phyloP scores from a whole-genome alignment of 129 eudicot genomes.

The Apium graveolens region DNA sequence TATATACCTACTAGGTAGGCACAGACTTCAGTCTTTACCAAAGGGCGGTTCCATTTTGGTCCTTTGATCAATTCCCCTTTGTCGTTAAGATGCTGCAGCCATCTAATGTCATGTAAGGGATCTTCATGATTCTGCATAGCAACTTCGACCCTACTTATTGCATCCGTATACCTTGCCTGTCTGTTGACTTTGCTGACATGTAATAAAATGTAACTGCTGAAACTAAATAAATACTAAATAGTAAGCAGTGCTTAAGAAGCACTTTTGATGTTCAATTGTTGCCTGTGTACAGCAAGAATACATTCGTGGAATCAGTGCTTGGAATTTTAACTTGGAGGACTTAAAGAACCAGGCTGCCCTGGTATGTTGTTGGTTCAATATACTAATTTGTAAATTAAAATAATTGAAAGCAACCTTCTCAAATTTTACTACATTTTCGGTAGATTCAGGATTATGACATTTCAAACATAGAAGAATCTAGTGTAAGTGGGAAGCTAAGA shows the following conservation, averaged over 20 bases:
- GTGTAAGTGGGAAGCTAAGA: conserved; percentile 34
- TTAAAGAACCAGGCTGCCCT: conserved; percentile 94
- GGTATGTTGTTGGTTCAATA: conserved; percentile 32
- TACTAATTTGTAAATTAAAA: too few relatives aligned
- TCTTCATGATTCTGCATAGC: conserved; percentile 47
- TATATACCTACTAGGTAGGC: conserved; percentile 20
- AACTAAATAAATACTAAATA: too few relatives aligned
- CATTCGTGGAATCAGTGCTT: conserved; percentile 93
- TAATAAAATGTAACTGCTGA: not conserved
- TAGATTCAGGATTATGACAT: conserved; percentile 67
- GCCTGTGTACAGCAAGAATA: conserved; percentile 76
- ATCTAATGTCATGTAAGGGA: conserved; percentile 39
- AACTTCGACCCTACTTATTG: conserved; percentile 27
- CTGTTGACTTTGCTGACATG: not conserved
- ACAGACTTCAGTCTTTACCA: conserved; percentile 13
- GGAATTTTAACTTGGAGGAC: conserved; percentile 98
- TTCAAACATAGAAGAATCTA: conserved; percentile 34
- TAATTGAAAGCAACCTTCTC: not conserved
- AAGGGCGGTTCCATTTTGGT: conserved; percentile 7
- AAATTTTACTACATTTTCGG: conserved; percentile 1
- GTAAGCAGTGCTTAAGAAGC: not conserved
- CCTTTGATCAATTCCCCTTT: conserved; percentile 14
- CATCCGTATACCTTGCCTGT: conserved; percentile 28
- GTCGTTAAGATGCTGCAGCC: conserved; percentile 46
- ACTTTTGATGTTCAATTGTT: conserved; percentile 8